Evolutionary conservation across 1,284 basidiomycete species (phyloP).

Genomic region (Malassezia furfur): DNA sequence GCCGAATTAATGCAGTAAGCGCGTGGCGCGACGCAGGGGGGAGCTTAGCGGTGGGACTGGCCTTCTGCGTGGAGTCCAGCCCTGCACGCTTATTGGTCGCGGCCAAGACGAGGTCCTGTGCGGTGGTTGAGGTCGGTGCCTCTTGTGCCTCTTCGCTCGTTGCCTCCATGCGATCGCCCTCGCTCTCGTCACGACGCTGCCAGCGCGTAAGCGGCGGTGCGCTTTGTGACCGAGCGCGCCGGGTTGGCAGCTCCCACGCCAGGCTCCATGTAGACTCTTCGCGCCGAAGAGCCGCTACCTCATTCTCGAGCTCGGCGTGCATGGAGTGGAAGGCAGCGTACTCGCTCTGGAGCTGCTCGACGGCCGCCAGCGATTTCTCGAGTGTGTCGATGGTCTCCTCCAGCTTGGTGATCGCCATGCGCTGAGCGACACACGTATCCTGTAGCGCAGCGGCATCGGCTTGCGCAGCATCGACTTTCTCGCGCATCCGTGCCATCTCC

Average conservation of each 20-base stretch:
- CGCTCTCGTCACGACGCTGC: too few species aligned
- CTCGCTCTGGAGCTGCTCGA: constrained; percentile 6
- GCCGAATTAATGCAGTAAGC: neutral
- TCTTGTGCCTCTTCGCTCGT: too few species aligned
- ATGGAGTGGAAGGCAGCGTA: constrained; percentile 4
- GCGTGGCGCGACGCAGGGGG: neutral
- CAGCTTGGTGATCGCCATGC: constrained; percentile 6
- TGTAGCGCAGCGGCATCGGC: neutral
- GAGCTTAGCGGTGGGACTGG: neutral
- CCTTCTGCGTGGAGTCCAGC: neutral
- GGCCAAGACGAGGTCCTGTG: neutral
- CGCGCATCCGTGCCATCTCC: neutral
- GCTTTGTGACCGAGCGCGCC: too few species aligned
- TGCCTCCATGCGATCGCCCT: too few species aligned
- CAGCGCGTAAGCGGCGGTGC: too few species aligned
- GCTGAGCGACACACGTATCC: constrained; percentile 9
- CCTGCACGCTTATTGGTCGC: neutral
- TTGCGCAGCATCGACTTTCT: neutral
- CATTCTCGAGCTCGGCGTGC: constrained; percentile 5
- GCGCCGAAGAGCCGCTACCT: too few species aligned
- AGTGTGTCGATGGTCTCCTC: constrained; percentile 4
- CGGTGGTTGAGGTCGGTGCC: too few species aligned
- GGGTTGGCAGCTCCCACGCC: too few species aligned
- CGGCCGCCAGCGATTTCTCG: constrained; percentile 3
- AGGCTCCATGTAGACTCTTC: too few species aligned